These are phyloP conservation scores for Dimocarpus longan DNA, from an alignment of 345 rosid genomes.

Conservation along the genomic window DNA sequence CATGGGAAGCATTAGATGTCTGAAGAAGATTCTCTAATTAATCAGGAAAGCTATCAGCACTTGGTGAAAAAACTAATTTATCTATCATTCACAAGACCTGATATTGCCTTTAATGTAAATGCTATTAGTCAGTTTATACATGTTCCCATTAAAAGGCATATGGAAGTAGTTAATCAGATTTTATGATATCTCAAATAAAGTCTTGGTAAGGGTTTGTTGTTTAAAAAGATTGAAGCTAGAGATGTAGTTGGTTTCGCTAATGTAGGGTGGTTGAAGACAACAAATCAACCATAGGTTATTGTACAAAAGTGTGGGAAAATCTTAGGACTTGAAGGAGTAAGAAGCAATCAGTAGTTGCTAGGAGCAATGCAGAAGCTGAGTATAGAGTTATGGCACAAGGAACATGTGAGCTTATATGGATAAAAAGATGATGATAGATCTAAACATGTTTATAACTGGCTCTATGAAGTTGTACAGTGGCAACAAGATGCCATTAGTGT, in stretches of 20 bases:
- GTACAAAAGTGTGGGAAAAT: too few species aligned
- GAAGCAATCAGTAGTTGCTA: too few species aligned
- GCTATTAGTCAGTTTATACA: too few species aligned
- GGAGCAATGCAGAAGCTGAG: too few species aligned
- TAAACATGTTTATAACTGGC: not conserved
- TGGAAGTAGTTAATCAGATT: too few species aligned
- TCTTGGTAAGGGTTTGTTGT: not conserved
- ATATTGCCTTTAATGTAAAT: too few species aligned
- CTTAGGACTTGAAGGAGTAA: too few species aligned
- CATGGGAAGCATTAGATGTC: too few species aligned
- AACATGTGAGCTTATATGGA: not conserved
- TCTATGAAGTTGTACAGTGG: not conserved
- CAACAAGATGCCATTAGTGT: too few species aligned
- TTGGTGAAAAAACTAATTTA: not conserved
- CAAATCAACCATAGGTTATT: too few species aligned
- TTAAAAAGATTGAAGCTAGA: not conserved
- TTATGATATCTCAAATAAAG: not conserved
- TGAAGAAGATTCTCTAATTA: too few species aligned
- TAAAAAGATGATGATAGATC: not conserved
- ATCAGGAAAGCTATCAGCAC: not conserved
- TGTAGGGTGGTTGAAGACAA: not conserved
- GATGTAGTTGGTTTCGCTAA: not conserved
- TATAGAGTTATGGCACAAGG: not conserved
- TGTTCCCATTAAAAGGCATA: not conserved
- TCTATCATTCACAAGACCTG: not conserved